Evolutionary conservation across 192 early-diverging fungal species (phyloP).

Genomic region (Linnemannia schmuckeri): DNA sequence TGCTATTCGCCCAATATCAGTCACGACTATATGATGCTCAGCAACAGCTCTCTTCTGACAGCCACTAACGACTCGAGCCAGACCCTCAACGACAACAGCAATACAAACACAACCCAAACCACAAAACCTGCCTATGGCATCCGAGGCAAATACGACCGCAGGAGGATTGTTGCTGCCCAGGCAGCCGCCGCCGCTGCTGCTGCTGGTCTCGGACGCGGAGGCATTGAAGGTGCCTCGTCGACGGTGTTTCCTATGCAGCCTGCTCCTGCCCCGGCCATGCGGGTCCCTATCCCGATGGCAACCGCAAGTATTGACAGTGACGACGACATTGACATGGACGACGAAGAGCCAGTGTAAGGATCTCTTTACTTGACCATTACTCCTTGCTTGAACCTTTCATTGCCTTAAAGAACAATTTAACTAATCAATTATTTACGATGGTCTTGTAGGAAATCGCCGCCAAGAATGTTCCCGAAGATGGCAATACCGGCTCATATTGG

Average conservation of each 20-base stretch:
- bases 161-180: conserved; percentile 61
- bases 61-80: conserved; percentile 1
- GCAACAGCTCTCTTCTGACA: conserved; percentile 19
- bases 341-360: conserved; percentile 66
- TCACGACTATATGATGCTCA: conserved; percentile 48
- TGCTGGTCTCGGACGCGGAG: conserved; percentile 56
- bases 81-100: neutral
- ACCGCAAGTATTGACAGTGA: conserved; percentile 66
- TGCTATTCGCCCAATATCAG: conserved; percentile 69
- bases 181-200: conserved; percentile 62
- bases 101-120: neutral
- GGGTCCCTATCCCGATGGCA: conserved; percentile 41
- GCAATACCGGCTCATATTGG: conserved; percentile 43
- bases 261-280: conserved; percentile 30
- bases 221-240: conserved; percentile 27
- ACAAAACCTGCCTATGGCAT: conserved; percentile 27
- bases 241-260: conserved; percentile 36
- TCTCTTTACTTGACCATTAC: neutral
- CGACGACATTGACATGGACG: conserved; percentile 74
- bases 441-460: conserved; percentile 46
- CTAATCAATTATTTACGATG: conserved; percentile 7
- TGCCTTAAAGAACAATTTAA: neutral
- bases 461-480: conserved; percentile 51
- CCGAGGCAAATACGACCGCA: conserved; percentile 52
- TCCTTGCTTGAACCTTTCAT: neutral